These are phyloP conservation scores for Lasiosphaeria ovina DNA, from an alignment of 495 filamentous ascomycete species.

Conservation along the genomic window DNA sequence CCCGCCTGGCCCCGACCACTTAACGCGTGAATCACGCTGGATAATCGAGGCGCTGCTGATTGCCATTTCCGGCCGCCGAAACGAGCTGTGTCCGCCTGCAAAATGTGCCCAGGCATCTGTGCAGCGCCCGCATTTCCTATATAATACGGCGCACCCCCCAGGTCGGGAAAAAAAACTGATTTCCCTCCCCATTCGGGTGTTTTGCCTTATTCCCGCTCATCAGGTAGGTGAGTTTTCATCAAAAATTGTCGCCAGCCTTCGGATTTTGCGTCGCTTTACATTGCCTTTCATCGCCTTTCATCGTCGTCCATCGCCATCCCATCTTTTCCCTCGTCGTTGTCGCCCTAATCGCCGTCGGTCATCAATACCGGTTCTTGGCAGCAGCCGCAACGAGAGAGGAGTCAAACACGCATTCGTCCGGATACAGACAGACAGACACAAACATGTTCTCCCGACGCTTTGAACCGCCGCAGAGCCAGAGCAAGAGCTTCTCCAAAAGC, in stretches of 20 bases:
- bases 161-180: slow-evolving; percentile 14
- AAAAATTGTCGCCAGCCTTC: slow-evolving; percentile 5
- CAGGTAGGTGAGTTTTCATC: slow-evolving; percentile 26
- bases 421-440: not conserved
- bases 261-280: slow-evolving; percentile 15
- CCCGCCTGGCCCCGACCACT: slow-evolving; percentile 17
- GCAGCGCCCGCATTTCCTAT: slow-evolving; percentile 27
- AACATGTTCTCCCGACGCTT: slow-evolving; percentile 46
- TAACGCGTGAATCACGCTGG: slow-evolving; percentile 31
- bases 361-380: not conserved
- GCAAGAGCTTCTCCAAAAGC: slow-evolving; percentile 47
- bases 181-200: slow-evolving; percentile 14
- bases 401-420: not conserved
- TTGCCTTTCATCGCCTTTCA: slow-evolving; percentile 8
- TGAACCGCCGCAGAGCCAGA: slow-evolving; percentile 26
- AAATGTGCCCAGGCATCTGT: slow-evolving; percentile 29
- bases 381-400: not conserved
- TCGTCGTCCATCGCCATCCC: slow-evolving; percentile 3
- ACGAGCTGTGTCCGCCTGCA: slow-evolving; percentile 13
- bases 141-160: slow-evolving; percentile 23
- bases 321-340: slow-evolving; percentile 11
- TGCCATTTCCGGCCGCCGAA: slow-evolving; percentile 29
- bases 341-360: not conserved
- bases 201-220: slow-evolving; percentile 13
- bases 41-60: slow-evolving; percentile 11